These are phyloP conservation scores for Leptoxyphium fumago DNA, from an alignment of 2,329 filamentous ascomycete genomes.

Conservation along the genomic window DNA sequence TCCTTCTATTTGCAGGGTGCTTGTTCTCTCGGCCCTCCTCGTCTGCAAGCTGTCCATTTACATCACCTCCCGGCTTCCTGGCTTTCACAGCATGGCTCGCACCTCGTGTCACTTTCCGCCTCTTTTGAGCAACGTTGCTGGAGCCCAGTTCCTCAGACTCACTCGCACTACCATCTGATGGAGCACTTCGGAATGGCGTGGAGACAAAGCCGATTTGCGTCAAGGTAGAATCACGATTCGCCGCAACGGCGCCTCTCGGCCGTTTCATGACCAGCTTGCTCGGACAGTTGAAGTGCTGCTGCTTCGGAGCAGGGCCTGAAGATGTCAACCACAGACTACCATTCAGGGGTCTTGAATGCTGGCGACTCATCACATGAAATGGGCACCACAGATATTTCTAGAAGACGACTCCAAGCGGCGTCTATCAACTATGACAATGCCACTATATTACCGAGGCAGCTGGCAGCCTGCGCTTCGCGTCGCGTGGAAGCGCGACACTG, in stretches of 20 bases:
- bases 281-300: background rate
- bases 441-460: too few species aligned
- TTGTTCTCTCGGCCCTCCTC: too few species aligned
- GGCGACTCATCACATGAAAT: too few species aligned
- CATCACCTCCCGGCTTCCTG: background rate
- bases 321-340: too few species aligned
- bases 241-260: background rate
- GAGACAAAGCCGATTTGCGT: conserved; percentile 5
- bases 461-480: too few species aligned
- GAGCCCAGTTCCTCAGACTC: background rate
- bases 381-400: too few species aligned
- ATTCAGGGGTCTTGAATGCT: too few species aligned
- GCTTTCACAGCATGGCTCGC: background rate
- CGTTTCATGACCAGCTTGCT: background rate
- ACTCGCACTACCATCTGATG: background rate
- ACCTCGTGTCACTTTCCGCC: background rate
- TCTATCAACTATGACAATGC: too few species aligned
- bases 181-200: conserved; percentile 1
- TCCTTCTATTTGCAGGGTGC: too few species aligned
- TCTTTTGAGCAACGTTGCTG: background rate
- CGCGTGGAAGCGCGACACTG: too few species aligned
- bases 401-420: too few species aligned
- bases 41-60: background rate
- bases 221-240: background rate
- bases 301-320: too few species aligned